Percentiles rank a stretch among this genome's conserved stretches.
These are phyloP conservation scores for Lentinula lateritia DNA, from an alignment of 768 basidiomycete genomes.

Conservation along the genomic window DNA sequence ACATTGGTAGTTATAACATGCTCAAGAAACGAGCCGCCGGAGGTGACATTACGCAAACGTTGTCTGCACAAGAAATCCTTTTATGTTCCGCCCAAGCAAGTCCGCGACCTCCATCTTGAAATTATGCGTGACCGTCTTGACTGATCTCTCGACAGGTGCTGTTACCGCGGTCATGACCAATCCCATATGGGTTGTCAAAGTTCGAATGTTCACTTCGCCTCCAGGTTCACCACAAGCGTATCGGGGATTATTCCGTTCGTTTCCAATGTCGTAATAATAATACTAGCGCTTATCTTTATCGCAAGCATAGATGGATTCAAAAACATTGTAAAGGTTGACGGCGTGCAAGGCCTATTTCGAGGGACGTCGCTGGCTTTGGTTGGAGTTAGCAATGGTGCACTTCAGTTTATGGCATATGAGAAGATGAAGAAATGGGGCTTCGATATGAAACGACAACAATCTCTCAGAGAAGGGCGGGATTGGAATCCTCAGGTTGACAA, in stretches of 20 bases:
- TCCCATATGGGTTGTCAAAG: slow-evolving; percentile 96
- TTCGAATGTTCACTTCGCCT: slow-evolving; percentile 88
- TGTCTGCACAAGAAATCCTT: slow-evolving; percentile 78
- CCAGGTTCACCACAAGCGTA: slow-evolving; percentile 68
- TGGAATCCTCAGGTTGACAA: slow-evolving; percentile 79
- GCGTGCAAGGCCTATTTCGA: slow-evolving; percentile 73
- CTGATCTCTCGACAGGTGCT: slow-evolving; percentile 57
- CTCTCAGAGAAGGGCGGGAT: slow-evolving; percentile 50
- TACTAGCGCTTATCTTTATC: background rate
- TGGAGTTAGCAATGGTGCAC: slow-evolving; percentile 90
- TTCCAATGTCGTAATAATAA: slow-evolving; percentile 9
- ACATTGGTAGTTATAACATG: slow-evolving; percentile 74
- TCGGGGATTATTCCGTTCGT: slow-evolving; percentile 70
- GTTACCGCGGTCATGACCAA: slow-evolving; percentile 93
- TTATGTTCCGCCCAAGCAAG: slow-evolving; percentile 94
- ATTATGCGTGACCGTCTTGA: slow-evolving; percentile 4
- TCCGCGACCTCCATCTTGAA: slow-evolving; percentile 43
- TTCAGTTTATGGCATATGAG: slow-evolving; percentile 96
- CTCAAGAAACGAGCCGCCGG: slow-evolving; percentile 77
- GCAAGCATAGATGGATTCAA: background rate
- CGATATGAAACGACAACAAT: slow-evolving; percentile 64
- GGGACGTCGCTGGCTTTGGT: slow-evolving; percentile 86
- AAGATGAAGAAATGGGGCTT: slow-evolving; percentile 91
- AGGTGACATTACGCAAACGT: slow-evolving; percentile 55
- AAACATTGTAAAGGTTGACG: slow-evolving; percentile 69